These are phyloP conservation scores for Saccharomycopsis lassenensis DNA, from an alignment of 805 yeast genomes.

Conservation along the genomic window DNA sequence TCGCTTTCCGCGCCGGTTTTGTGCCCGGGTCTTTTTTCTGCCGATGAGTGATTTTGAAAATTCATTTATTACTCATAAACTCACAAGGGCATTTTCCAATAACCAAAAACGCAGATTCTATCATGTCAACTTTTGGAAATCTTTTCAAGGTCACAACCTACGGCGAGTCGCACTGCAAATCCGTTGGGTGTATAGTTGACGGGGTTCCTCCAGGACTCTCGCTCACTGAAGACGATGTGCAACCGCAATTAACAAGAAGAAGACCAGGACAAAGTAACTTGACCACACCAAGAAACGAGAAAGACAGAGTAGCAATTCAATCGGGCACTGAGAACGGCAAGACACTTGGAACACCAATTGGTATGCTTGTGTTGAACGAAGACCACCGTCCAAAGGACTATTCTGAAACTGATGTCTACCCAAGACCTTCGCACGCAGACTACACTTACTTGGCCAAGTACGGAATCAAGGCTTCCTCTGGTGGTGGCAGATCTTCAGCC, in stretches of 20 bases:
- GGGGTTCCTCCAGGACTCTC: slow-evolving; percentile 96
- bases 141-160: slow-evolving; percentile 72
- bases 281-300: slow-evolving; percentile 93
- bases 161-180: slow-evolving; percentile 96
- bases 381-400: slow-evolving; percentile 97
- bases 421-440: slow-evolving; percentile 98
- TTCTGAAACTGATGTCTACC: slow-evolving; percentile 87
- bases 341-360: slow-evolving; percentile 92
- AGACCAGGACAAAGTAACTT: slow-evolving; percentile 94
- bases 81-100: no score
- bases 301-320: slow-evolving; percentile 86
- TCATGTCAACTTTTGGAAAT: not conserved
- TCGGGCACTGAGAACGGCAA: slow-evolving; percentile 87
- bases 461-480: slow-evolving; percentile 87
- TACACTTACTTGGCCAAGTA: slow-evolving; percentile 85
- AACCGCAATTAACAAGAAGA: slow-evolving; percentile 92
- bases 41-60: no score
- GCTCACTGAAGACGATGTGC: slow-evolving; percentile 77
- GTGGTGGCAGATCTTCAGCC: slow-evolving; percentile 96
- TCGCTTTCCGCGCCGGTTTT: no score
- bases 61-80: no score
- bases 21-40: no score
- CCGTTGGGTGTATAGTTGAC: slow-evolving; percentile 97
- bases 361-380: slow-evolving; percentile 83
- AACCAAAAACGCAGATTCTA: no score